Evolutionary conservation across 2,329 filamentous ascomycete species (phyloP).

Genomic region (Teratosphaeria gauchensis): DNA sequence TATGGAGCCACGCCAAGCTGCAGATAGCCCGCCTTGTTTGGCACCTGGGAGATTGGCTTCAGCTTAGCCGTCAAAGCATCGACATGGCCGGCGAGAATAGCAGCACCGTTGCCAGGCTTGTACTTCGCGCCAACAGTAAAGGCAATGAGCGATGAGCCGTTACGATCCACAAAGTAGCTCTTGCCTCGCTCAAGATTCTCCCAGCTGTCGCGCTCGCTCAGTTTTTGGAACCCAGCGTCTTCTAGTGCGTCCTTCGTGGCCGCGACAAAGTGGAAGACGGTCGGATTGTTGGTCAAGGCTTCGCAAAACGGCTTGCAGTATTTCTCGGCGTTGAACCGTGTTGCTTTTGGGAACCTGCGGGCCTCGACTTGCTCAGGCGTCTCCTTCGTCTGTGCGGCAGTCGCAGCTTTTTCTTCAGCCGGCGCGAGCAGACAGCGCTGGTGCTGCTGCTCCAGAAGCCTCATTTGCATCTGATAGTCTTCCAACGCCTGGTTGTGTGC

Average conservation of each 20-base stretch:
- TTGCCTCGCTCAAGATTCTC: conserved; percentile 62
- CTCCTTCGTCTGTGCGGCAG: neutral
- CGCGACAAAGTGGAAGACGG: conserved; percentile 81
- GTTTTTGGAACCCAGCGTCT: conserved; percentile 63
- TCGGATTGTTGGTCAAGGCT: conserved; percentile 84
- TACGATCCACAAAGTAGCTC: conserved; percentile 81
- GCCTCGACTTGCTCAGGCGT: neutral
- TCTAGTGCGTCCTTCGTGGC: conserved; percentile 66
- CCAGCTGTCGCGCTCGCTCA: conserved; percentile 77
- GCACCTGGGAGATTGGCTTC: conserved; percentile 81
- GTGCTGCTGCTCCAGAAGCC: conserved; percentile 52
- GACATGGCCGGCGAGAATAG: conserved; percentile 83
- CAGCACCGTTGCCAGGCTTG: conserved; percentile 73
- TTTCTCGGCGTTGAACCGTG: conserved; percentile 17
- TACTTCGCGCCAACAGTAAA: conserved; percentile 77
- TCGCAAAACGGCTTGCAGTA: conserved; percentile 48
- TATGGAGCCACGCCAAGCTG: conserved; percentile 91
- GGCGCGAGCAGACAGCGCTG: neutral
- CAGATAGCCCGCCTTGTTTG: conserved; percentile 73
- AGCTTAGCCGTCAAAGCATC: conserved; percentile 84
- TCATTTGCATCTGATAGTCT: conserved; percentile 77
- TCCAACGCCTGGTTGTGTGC: conserved; percentile 57
- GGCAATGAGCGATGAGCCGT: conserved; percentile 75
- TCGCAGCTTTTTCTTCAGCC: neutral
- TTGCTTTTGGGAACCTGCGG: conserved; percentile 12